These are phyloP conservation scores for Prunus fruticosa DNA, from an alignment of 306 rosid species.

Conservation along the genomic window DNA sequence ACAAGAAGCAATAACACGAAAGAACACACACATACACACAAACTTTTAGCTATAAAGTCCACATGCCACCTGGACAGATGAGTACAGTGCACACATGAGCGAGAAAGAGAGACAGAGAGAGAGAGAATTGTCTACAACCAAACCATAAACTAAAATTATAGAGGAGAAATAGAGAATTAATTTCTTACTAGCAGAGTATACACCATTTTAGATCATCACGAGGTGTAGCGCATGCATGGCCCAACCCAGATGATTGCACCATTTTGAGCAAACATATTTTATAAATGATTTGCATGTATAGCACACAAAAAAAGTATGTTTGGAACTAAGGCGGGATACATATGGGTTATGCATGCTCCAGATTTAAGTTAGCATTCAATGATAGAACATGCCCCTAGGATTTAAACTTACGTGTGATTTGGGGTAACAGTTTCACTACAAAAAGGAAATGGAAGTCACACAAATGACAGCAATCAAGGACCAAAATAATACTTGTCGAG, in stretches of 20 bases:
- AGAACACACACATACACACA: neutral
- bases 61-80: neutral
- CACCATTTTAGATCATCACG: neutral
- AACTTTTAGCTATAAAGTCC: neutral
- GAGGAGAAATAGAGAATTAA: neutral
- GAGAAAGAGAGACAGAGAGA: neutral
- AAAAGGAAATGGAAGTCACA: constrained; percentile 5
- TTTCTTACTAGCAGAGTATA: neutral
- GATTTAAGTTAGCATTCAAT: neutral
- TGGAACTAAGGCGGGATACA: neutral
- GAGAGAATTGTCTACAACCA: no score
- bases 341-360: neutral
- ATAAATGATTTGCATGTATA: neutral
- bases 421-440: neutral
- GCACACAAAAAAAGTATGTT: neutral
- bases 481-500: constrained; percentile 62
- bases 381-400: neutral
- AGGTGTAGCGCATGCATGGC: neutral
- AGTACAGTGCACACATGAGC: neutral
- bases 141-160: neutral
- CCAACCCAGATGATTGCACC: neutral
- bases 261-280: neutral
- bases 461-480: constrained; percentile 18
- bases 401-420: neutral
- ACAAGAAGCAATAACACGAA: neutral